A percentile compares a stretch with the other conserved stretches of the same genome.
phyloP scores from a whole-genome alignment of 2,329 filamentous ascomycete species.

The Trichoderma oligosporum region DNA sequence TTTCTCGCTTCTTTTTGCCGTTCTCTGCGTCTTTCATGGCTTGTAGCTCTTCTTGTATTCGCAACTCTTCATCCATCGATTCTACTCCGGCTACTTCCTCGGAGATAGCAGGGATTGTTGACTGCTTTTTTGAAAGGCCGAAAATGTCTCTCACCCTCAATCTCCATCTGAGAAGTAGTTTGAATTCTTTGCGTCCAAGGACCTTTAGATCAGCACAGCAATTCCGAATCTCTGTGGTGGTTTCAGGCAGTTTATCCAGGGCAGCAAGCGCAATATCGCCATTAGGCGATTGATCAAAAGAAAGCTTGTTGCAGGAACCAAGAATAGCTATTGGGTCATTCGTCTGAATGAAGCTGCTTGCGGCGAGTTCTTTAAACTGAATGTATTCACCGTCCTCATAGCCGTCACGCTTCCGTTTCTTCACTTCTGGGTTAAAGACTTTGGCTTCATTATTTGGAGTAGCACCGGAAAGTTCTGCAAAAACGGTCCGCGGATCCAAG shows the following conservation, averaged over 20 bases:
- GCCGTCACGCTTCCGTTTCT: slow-evolving; percentile 96
- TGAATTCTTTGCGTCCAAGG: slow-evolving; percentile 90
- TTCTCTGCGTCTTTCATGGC: slow-evolving; percentile 74
- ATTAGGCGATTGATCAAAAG: slow-evolving; percentile 74
- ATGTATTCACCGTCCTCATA: slow-evolving; percentile 95
- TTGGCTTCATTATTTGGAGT: slow-evolving; percentile 95
- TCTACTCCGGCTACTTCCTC: slow-evolving; percentile 78
- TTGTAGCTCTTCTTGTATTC: slow-evolving; percentile 83
- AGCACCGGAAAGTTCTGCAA: slow-evolving; percentile 82
- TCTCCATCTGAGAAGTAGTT: slow-evolving; percentile 82
- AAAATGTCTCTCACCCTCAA: slow-evolving; percentile 87
- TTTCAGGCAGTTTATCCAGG: slow-evolving; percentile 79
- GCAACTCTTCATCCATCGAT: slow-evolving; percentile 90
- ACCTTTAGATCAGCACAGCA: slow-evolving; percentile 85
- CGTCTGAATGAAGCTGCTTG: slow-evolving; percentile 91
- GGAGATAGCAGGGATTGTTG: slow-evolving; percentile 40
- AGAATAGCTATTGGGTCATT: slow-evolving; percentile 90
- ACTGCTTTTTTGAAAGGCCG: slow-evolving; percentile 75
- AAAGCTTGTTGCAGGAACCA: slow-evolving; percentile 77
- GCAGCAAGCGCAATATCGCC: slow-evolving; percentile 84
- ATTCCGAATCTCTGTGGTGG: slow-evolving; percentile 72
- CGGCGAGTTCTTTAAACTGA: slow-evolving; percentile 83
- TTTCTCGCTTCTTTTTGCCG: slow-evolving; percentile 74
- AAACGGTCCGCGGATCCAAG: slow-evolving; percentile 82
- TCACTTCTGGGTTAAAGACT: slow-evolving; percentile 94